A percentile compares a stretch with the other conserved stretches of the same genome.
Evolutionary conservation across 1,284 basidiomycete species (phyloP).

Genomic region (Athelia sp.): DNA sequence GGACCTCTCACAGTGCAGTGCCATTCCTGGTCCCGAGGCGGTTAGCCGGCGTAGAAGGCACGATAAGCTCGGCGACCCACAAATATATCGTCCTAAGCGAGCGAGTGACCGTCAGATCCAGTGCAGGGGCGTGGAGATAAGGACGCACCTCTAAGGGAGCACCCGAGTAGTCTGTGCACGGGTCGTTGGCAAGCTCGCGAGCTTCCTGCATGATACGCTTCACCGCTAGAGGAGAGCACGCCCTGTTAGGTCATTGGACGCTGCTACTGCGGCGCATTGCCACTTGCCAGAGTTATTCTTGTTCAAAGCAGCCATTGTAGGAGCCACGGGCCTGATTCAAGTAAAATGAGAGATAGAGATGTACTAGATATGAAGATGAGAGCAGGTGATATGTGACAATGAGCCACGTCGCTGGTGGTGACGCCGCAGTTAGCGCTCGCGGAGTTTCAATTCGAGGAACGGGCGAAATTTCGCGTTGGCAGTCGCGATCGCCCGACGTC

Average conservation of each 20-base stretch:
- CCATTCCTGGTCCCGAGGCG: constrained; percentile 68
- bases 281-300: constrained; percentile 78
- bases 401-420: too few species aligned
- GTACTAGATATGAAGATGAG: too few species aligned
- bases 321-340: neutral
- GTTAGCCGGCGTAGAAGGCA: too few species aligned
- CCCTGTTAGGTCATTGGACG: neutral
- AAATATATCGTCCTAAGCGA: constrained; percentile 73
- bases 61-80: constrained; percentile 28
- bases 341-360: too few species aligned
- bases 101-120: constrained; percentile 10
- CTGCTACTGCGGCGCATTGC: neutral
- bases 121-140: constrained; percentile 4
- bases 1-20: constrained; percentile 94
- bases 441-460: neutral
- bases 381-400: too few species aligned
- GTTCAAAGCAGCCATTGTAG: constrained; percentile 50
- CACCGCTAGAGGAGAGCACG: constrained; percentile 49
- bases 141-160: constrained; percentile 78
- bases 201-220: constrained; percentile 98
- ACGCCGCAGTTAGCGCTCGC: too few species aligned
- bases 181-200: constrained; percentile 78
- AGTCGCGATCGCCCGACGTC: too few species aligned
- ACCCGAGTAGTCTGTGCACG: constrained; percentile 79
- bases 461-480: constrained; percentile 2